Evolutionary conservation across 768 basidiomycete species (phyloP).

Genomic region (Termitomyces sp.): DNA sequence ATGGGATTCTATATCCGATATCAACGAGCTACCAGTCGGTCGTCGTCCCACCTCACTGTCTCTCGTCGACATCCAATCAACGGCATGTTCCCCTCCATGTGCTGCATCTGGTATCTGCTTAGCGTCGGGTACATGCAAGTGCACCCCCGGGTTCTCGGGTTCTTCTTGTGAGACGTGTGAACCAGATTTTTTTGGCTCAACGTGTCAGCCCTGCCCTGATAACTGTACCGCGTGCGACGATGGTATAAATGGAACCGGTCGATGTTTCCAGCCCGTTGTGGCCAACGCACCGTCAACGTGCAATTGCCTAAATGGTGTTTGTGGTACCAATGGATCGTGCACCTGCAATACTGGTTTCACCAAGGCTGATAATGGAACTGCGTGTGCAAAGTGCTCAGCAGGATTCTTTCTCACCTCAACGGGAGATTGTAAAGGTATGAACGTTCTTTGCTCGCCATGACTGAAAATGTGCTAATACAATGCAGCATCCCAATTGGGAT

Average conservation of each 20-base stretch:
- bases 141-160: conserved; percentile 66
- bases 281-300: conserved; percentile 53
- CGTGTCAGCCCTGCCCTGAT: conserved; percentile 60
- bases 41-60: conserved; percentile 41
- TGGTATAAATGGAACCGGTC: conserved; percentile 68
- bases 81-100: conserved; percentile 64
- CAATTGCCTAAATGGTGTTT: conserved; percentile 77
- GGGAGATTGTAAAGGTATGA: conserved; percentile 56
- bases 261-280: conserved; percentile 49
- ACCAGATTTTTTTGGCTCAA: conserved; percentile 61
- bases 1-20: conserved; percentile 79
- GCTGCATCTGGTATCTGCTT: conserved; percentile 57
- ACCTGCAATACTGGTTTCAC: conserved; percentile 58
- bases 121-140: conserved; percentile 60
- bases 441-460: background rate
- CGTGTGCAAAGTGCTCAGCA: conserved; percentile 54
- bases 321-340: conserved; percentile 61
- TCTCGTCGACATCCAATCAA: conserved; percentile 53
- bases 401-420: conserved; percentile 58
- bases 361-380: conserved; percentile 54
- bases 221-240: conserved; percentile 69
- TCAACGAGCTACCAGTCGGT: conserved; percentile 56
- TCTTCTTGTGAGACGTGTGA: conserved; percentile 72
- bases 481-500: conserved; percentile 60
- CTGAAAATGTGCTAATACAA: background rate